phyloP scores from a whole-genome alignment of 768 basidiomycete species.

The Suillus clintonianus region DNA sequence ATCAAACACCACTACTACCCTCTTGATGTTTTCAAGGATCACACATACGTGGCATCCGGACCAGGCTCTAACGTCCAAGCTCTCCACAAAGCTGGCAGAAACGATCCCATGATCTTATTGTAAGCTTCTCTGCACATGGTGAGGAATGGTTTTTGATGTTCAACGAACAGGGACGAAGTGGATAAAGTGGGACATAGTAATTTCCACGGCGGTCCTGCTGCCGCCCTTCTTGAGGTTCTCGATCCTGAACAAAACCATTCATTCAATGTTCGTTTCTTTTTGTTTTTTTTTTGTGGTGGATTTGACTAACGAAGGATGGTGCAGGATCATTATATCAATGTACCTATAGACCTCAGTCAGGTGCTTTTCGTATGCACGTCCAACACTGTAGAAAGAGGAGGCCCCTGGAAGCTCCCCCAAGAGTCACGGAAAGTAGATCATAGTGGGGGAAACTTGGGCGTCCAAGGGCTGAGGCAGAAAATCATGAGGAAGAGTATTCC shows the following conservation, averaged over 20 bases:
- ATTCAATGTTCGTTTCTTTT: slow-evolving; percentile 59
- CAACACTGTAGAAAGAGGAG: slow-evolving; percentile 85
- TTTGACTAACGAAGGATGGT: background rate
- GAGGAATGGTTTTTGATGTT: background rate
- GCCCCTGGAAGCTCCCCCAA: too few species aligned
- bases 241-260: slow-evolving; percentile 92
- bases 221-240: slow-evolving; percentile 87
- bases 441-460: too few species aligned
- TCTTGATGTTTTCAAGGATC: slow-evolving; percentile 46
- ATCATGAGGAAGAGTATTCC: too few species aligned
- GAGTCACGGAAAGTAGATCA: too few species aligned
- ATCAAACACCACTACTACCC: slow-evolving; percentile 30
- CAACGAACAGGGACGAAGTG: slow-evolving; percentile 65
- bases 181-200: slow-evolving; percentile 89
- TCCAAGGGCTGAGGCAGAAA: too few species aligned
- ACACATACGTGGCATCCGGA: slow-evolving; percentile 85
- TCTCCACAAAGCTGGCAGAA: slow-evolving; percentile 76
- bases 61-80: slow-evolving; percentile 87
- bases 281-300: too few species aligned
- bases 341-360: slow-evolving; percentile 85
- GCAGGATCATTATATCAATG: slow-evolving; percentile 90
- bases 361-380: slow-evolving; percentile 93
- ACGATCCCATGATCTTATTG: slow-evolving; percentile 80
- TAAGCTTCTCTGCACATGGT: slow-evolving; percentile 21
- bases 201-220: slow-evolving; percentile 90